phyloP scores from a whole-genome alignment of 306 rosid genomes.

The Aeschynomene evenia region DNA sequence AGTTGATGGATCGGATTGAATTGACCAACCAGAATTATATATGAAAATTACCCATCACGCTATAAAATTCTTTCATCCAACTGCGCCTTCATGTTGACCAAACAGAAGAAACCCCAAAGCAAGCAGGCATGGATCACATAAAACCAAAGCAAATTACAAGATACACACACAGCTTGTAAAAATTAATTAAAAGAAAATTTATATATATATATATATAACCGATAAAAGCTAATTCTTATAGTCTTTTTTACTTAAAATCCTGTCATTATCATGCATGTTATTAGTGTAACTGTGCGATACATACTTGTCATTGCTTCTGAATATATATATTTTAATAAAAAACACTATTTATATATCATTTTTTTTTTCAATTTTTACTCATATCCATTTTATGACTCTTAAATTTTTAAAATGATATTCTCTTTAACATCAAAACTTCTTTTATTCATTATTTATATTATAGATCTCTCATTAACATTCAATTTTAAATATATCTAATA shows the following conservation, averaged over 20 bases:
- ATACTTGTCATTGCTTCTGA: too few species aligned
- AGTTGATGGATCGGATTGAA: not conserved
- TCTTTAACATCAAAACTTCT: too few species aligned
- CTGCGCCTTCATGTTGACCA: not conserved
- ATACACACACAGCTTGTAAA: not conserved
- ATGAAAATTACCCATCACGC: not conserved
- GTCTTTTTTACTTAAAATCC: not conserved
- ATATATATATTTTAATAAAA: too few species aligned
- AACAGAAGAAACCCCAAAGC: constrained; percentile 6
- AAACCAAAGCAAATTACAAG: not conserved
- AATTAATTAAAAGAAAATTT: not conserved
- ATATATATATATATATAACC: too few species aligned
- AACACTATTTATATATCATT: too few species aligned
- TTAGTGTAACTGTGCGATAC: not conserved
- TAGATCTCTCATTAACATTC: too few species aligned
- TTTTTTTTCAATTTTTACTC: too few species aligned
- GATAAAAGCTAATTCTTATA: not conserved
- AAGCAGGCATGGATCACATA: not conserved
- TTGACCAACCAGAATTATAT: too few species aligned
- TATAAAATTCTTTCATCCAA: not conserved
- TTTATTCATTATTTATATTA: too few species aligned
- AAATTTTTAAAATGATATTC: too few species aligned
- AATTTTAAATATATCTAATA: too few species aligned
- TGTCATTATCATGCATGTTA: not conserved
- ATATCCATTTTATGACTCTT: too few species aligned